phyloP scores from a whole-genome alignment of 495 filamentous ascomycete genomes.

The Tetracladium setigerum region DNA sequence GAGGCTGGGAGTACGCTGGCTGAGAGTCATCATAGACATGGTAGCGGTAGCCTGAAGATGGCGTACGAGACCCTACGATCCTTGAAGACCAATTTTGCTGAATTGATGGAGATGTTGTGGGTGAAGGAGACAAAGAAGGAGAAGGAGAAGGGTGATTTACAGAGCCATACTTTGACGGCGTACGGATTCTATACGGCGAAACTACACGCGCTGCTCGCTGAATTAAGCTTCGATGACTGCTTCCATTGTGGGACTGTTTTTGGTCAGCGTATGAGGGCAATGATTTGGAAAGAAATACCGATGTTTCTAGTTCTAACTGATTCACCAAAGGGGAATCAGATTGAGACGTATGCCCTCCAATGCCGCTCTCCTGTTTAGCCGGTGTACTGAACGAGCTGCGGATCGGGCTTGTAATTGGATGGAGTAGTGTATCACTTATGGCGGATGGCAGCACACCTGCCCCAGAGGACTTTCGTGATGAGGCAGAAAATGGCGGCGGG shows the following conservation, averaged over 20 bases:
- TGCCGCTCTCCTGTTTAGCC: neutral
- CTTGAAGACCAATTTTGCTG: constrained; percentile 4
- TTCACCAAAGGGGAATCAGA: no score
- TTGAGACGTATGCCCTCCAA: neutral
- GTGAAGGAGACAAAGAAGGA: constrained; percentile 5
- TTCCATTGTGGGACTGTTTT: constrained; percentile 1
- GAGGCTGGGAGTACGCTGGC: constrained; percentile 42
- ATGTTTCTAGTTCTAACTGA: no score
- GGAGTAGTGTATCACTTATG: neutral
- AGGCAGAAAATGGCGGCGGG: constrained; percentile 32
- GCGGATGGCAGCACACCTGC: constrained; percentile 35
- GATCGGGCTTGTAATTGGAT: constrained; percentile 1
- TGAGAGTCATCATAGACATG: constrained; percentile 45
- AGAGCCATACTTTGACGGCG: constrained; percentile 18
- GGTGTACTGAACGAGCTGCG: constrained; percentile 6
- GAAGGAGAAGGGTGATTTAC: constrained; percentile 19
- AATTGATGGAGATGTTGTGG: constrained; percentile 4
- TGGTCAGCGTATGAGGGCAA: no score
- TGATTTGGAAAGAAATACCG: no score
- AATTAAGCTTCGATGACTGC: constrained; percentile 8
- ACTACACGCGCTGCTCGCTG: constrained; percentile 8
- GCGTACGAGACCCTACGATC: constrained; percentile 8
- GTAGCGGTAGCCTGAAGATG: constrained; percentile 12
- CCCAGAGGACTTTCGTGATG: constrained; percentile 42
- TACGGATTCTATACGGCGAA: constrained; percentile 24